Evolutionary conservation across 2,329 filamentous ascomycete genomes (phyloP), one percentile per base, ranked within the genome.

Genomic region (Paecilomyces sp.): DNA sequence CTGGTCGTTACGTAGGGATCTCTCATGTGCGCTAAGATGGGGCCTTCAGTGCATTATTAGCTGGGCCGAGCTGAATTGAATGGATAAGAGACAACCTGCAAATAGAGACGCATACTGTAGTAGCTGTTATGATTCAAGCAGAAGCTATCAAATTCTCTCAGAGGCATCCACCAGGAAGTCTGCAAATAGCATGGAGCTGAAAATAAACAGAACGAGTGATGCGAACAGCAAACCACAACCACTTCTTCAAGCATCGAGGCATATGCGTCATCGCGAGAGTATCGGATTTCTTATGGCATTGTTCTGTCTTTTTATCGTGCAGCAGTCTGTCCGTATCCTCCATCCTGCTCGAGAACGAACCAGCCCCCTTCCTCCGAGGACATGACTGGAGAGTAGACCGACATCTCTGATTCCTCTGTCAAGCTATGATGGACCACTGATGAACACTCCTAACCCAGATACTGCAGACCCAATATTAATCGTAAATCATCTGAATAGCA

Each of bases 1-100:
- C 15, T 25, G 7, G 22, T 50, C 30, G 58, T 50, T 1, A 54
- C 30, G 11, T 58, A 54, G 2, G 33, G 54, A 18, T 54, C 58
- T 24, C 59, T 55, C 18, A 61, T 61, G 30, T 61, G 52, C 54
- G 52, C 36, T 11, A 33, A 52, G 7, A 61, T 25, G 22, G 57
- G 60, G 31, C 57, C 60, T 59, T 34, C 6, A 28, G 13, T 28
- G 15, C 15, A 15, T 28, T 22, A 11, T 33, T 33, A 54, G 22
- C 24, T 28, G 8, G 52, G 25, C 24, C 28, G 24, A 22, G 22
- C 25, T 28, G 25, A 28, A 28, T 3, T 11, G 31, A 18, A 47
- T 47, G 41, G 18, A 18, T 6, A 18, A 12, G 11, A 4, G 3
- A 3, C 2, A 33, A 12, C 31, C 11, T 33, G 31, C 3, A 33